A percentile compares a stretch with the other conserved stretches of the same genome.
Evolutionary conservation across 2,329 filamentous ascomycete genomes (phyloP).

Genomic region (Phaeosphaeria sp.): DNA sequence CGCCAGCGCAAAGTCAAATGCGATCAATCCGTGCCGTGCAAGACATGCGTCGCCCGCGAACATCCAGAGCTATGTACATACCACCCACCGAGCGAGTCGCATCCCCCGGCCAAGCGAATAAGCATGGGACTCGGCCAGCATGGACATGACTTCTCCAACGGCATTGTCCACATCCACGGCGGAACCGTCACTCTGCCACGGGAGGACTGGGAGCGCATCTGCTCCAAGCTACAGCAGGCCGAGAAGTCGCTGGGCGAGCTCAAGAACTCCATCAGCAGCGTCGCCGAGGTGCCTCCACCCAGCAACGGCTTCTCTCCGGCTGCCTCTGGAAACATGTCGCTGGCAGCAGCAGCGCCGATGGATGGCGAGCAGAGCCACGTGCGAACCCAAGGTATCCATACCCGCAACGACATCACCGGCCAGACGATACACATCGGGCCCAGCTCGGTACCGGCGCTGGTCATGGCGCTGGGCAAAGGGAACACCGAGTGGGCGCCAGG

Average conservation of each 20-base stretch:
- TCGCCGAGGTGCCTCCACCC: conserved; percentile 43
- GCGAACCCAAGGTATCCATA: conserved; percentile 64
- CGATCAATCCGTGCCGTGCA: conserved; percentile 56
- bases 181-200: conserved; percentile 50
- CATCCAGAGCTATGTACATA: conserved; percentile 59
- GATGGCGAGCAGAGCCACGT: conserved; percentile 50
- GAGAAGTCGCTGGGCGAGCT: conserved; percentile 56
- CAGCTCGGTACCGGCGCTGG: conserved; percentile 66
- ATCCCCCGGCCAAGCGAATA: conserved; percentile 49
- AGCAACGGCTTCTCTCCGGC: conserved; percentile 43
- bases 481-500: conserved; percentile 56
- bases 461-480: conserved; percentile 57
- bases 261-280: conserved; percentile 47
- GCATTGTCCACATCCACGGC: conserved; percentile 47
- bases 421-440: conserved; percentile 68
- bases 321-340: conserved; percentile 39
- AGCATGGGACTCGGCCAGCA: conserved; percentile 42
- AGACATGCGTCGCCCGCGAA: conserved; percentile 58
- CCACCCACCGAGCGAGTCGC: conserved; percentile 48
- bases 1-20: conserved; percentile 56
- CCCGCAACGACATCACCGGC: conserved; percentile 64
- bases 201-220: conserved; percentile 57
- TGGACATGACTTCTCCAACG: conserved; percentile 47
- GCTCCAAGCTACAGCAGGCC: conserved; percentile 55
- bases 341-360: conserved; percentile 43